Base-by-base conservation (phyloP, 257 asterid species). In the Eucommia ulmoides region DNA sequence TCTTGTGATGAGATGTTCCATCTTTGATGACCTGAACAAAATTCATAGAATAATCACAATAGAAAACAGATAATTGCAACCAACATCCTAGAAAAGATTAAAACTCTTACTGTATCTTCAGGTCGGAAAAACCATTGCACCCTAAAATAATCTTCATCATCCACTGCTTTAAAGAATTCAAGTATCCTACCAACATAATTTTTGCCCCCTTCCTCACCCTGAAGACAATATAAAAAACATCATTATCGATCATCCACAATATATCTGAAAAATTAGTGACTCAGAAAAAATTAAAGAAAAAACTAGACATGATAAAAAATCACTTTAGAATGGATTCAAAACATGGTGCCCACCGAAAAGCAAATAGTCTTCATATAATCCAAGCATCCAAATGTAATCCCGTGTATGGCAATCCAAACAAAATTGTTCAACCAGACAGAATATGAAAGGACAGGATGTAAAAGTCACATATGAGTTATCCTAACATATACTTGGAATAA, bases 61-160 rank as follows among this genome's bases (percentile, higher is more conserved):
- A 38, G 11, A 45, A n/a, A n/a, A n/a, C n/a, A 19, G 19, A 41
- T 19, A 22, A 38, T 15, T 42, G 29, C 61, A 35, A 18, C 41
- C 20, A 38, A 51, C 50, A 45, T 20, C 26, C 21, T 17, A 56
- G 48, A 49, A 14, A 17, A 41, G n/a, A n/a, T 22, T 15, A 49
- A 41, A 41, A 49, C 29, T 19, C 26, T 54, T 61, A 73, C 80
- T 76, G 80, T 73, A 66, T 73, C 80, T 69, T 63, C 61, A 24
- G 74, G 68, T 73, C 80, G 59, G 56, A 73, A 73, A 45, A 73
- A 73, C 80, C 80, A 73, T 29, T 65, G 80, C 51, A 73, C 74
- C 60, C 66, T 73, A 58, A 63, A 55, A 59, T 69, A 73, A 55
- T 73, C 52, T 69, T 65, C 74, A 25, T 76, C 76, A 21, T 73